phyloP scores from a whole-genome alignment of 352 stramenopile species.

The Globisporangium spinosum region DNA sequence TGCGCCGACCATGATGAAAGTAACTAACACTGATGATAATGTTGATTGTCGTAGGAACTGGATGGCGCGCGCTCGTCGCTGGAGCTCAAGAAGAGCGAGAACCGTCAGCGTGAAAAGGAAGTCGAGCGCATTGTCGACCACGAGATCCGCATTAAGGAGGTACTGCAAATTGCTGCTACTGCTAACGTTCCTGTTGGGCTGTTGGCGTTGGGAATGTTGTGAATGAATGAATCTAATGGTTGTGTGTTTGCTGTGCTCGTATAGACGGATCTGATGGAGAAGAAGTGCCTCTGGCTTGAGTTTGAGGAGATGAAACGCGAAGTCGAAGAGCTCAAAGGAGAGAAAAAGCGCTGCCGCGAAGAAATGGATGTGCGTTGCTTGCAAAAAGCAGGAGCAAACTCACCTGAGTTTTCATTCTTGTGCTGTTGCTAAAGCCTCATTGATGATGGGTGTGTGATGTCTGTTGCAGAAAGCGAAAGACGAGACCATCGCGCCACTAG shows the following conservation, averaged over 20 bases:
- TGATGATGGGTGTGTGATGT: not conserved
- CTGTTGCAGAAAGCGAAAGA: constrained; percentile 51
- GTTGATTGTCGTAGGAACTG: constrained; percentile 39
- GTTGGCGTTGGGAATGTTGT: not conserved
- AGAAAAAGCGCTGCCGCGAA: constrained; percentile 68
- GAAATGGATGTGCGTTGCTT: constrained; percentile 49
- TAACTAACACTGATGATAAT: not conserved
- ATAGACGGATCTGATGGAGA: constrained; percentile 81
- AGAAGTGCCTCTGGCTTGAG: constrained; percentile 84
- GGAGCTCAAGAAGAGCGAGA: constrained; percentile 84
- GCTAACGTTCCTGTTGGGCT: not conserved
- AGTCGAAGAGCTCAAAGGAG: constrained; percentile 58
- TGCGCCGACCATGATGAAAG: not conserved
- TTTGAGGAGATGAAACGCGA: constrained; percentile 74
- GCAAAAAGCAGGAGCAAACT: not conserved
- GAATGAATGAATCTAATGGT: not conserved
- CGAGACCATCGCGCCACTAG: constrained; percentile 57
- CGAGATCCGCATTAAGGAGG: constrained; percentile 74
- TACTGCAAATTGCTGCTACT: constrained; percentile 13
- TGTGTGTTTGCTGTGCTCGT: not conserved
- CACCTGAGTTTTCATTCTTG: not conserved
- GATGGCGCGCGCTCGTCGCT: constrained; percentile 56
- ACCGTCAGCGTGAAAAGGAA: constrained; percentile 74
- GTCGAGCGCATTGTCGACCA: constrained; percentile 84
- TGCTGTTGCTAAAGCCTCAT: not conserved